A percentile compares a stretch with the other conserved stretches of the same genome.
These are phyloP conservation scores for Ilex asprella DNA, from an alignment of 257 asterid species.

Conservation along the genomic window DNA sequence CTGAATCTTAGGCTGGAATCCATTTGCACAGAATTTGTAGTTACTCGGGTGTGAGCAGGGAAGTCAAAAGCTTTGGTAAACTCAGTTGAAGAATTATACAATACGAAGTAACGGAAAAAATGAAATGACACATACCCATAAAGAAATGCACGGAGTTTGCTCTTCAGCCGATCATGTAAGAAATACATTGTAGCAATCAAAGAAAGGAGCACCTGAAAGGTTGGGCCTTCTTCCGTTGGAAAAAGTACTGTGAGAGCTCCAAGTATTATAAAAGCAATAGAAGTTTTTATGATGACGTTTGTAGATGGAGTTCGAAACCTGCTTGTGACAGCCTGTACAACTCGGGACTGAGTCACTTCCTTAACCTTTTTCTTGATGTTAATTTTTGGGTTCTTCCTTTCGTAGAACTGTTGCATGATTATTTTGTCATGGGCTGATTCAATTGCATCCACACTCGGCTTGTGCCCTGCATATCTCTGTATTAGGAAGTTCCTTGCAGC, in stretches of 20 bases:
- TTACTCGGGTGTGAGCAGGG: too few relatives aligned
- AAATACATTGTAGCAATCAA: conserved; percentile 65
- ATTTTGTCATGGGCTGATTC: conserved; percentile 94
- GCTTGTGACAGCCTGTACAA: conserved; percentile 70
- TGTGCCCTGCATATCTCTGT: conserved; percentile 71
- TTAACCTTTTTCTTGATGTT: conserved; percentile 81
- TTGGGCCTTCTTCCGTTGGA: conserved; percentile 98
- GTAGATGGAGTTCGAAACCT: conserved; percentile 81
- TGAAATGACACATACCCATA: conserved; percentile 62
- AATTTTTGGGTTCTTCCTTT: conserved; percentile 87
- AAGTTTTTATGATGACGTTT: conserved; percentile 56
- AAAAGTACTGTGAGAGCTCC: conserved; percentile 83
- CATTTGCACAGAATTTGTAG: too few relatives aligned
- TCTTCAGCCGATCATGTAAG: conserved; percentile 72
- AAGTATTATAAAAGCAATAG: conserved; percentile 63
- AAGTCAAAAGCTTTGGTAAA: too few relatives aligned
- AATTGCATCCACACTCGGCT: conserved; percentile 87
- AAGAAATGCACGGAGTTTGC: conserved; percentile 61
- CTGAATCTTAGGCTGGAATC: too few relatives aligned
- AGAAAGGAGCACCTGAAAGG: conserved; percentile 87
- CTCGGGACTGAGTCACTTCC: conserved; percentile 74
- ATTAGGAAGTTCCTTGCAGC: conserved; percentile 80
- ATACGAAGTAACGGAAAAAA: neutral
- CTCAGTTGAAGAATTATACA: too few relatives aligned
- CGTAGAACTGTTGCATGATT: conserved; percentile 88